These are phyloP conservation scores for Verticillium longisporum DNA, from an alignment of 2,329 filamentous ascomycete species.

Conservation along the genomic window DNA sequence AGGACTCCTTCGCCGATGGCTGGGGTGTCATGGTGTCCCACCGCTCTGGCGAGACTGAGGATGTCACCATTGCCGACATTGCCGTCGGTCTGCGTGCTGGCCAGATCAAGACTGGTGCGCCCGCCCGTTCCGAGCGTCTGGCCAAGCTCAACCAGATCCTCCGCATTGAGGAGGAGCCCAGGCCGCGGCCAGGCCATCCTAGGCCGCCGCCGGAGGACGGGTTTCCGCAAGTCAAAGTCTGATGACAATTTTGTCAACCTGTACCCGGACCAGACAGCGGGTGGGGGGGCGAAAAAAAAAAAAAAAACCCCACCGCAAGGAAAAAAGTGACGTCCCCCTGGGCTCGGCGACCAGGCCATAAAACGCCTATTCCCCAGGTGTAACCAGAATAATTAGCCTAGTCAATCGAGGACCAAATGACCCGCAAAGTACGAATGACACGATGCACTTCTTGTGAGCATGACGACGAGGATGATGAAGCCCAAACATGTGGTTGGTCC, in stretches of 20 bases:
- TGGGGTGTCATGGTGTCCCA: slow-evolving; percentile 99
- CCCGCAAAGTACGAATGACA: background rate
- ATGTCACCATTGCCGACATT: slow-evolving; percentile 98
- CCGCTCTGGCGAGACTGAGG: slow-evolving; percentile 98
- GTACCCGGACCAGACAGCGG: slow-evolving; percentile 37
- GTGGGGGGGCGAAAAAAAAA: no score
- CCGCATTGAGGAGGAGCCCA: slow-evolving; percentile 98
- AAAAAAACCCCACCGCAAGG: no score
- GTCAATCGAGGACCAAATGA: background rate
- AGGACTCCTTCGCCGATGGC: slow-evolving; percentile 90
- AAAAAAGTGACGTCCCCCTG: no score
- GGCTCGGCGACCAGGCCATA: no score
- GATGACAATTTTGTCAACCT: no score
- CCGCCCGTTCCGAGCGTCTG: slow-evolving; percentile 92
- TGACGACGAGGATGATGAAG: background rate
- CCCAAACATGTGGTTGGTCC: background rate
- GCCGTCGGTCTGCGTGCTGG: slow-evolving; percentile 93
- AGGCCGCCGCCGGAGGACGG: no score
- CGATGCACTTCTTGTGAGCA: background rate
- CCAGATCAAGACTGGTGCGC: slow-evolving; percentile 98
- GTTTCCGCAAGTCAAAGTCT: slow-evolving; percentile 89
- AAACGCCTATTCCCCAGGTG: background rate
- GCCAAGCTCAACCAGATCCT: slow-evolving; percentile 99
- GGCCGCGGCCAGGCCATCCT: slow-evolving; percentile 83
- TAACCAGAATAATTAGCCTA: background rate